Evolutionary conservation across 2,329 filamentous ascomycete species (phyloP).

Genomic region (Zasmidium cellare): DNA sequence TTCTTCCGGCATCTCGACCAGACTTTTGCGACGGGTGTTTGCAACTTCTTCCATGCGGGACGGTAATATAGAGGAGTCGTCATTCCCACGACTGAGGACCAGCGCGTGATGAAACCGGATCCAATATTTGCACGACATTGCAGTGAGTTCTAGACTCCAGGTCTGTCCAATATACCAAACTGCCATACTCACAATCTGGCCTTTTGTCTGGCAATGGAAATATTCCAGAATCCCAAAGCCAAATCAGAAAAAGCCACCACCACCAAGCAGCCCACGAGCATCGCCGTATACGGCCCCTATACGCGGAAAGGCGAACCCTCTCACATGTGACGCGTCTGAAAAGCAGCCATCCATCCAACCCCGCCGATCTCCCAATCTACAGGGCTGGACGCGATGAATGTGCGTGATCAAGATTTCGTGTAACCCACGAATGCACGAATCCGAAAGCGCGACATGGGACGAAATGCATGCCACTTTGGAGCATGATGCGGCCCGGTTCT

Average conservation of each 20-base stretch:
- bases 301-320: neutral
- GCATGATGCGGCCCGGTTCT: neutral
- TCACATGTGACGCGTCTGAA: neutral
- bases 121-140: neutral
- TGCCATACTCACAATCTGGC: neutral
- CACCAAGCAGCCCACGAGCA: neutral
- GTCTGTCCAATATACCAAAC: neutral
- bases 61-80: neutral
- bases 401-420: neutral
- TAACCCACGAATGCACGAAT: neutral
- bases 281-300: neutral
- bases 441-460: neutral
- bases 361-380: neutral
- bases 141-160: neutral
- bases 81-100: neutral
- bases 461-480: neutral
- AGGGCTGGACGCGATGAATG: neutral
- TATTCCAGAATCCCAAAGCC: too few relatives aligned
- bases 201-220: neutral
- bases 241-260: too few relatives aligned
- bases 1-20: neutral
- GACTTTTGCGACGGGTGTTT: neutral
- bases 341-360: neutral
- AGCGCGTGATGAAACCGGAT: neutral
- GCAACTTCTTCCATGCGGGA: neutral